phyloP scores from a whole-genome alignment of 2,329 filamentous ascomycete genomes.

The Botryosphaeria dothidea region DNA sequence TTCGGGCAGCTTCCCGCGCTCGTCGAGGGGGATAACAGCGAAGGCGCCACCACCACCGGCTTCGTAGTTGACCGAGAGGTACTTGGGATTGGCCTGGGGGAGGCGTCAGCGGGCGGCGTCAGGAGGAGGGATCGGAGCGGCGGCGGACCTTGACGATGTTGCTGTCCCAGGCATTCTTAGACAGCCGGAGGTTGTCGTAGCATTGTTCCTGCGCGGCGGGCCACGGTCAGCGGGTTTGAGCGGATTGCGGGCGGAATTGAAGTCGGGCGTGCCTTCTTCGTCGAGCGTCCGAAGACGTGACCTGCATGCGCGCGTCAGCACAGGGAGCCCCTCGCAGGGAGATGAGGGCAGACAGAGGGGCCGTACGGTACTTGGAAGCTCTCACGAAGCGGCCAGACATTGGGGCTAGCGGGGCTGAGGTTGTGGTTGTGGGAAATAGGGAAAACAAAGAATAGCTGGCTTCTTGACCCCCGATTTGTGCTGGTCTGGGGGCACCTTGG shows the following conservation, averaged over 20 bases:
- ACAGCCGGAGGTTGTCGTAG: constrained; percentile 97
- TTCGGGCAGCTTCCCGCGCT: constrained; percentile 88
- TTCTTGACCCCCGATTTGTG: constrained; percentile 14
- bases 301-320: constrained; percentile 56
- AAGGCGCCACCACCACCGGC: constrained; percentile 93
- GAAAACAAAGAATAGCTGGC: constrained; percentile 13
- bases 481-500: constrained; percentile 10
- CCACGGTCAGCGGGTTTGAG: constrained; percentile 21
- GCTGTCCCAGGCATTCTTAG: constrained; percentile 98
- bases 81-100: constrained; percentile 84
- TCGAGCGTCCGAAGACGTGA: constrained; percentile 96
- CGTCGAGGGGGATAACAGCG: constrained; percentile 87
- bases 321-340: constrained; percentile 27
- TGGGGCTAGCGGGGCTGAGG: background rate
- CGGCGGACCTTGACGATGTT: constrained; percentile 88
- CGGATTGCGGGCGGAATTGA: background rate
- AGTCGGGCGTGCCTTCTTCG: constrained; percentile 66
- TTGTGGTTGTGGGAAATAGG: constrained; percentile 1
- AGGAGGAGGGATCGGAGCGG: constrained; percentile 27
- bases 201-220: constrained; percentile 70
- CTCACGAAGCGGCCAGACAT: constrained; percentile 75
- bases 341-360: constrained; percentile 23
- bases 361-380: constrained; percentile 72
- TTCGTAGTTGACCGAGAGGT: constrained; percentile 98
- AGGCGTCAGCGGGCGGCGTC: constrained; percentile 28